Percentiles rank a stretch among this genome's conserved stretches.
phyloP scores from a whole-genome alignment of 345 rosid species.

The Sisymbrium irio region DNA sequence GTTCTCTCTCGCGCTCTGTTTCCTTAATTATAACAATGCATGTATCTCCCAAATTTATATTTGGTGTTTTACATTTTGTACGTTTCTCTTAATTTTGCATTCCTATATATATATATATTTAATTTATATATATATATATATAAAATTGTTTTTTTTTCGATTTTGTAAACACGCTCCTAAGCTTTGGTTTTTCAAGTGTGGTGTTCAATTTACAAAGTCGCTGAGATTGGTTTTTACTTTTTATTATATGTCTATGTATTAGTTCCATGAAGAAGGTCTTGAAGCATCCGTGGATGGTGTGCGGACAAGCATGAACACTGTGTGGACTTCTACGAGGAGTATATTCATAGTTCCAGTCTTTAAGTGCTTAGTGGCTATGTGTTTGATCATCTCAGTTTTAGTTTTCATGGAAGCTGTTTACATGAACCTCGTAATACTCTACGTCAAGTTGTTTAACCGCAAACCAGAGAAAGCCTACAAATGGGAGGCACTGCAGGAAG shows the following conservation, averaged over 20 bases:
- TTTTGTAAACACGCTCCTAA: not conserved
- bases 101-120: not conserved
- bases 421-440: conserved; percentile 45
- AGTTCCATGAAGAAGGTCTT: conserved; percentile 9
- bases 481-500: conserved; percentile 42
- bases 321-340: conserved; percentile 34
- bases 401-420: conserved; percentile 43
- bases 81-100: not conserved
- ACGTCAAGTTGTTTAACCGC: conserved; percentile 37
- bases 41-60: not conserved
- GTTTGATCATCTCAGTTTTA: conserved; percentile 48
- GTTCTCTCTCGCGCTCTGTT: not conserved
- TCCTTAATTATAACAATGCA: not conserved
- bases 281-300: conserved; percentile 1
- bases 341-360: conserved; percentile 39
- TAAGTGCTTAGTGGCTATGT: conserved; percentile 31
- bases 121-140: not conserved
- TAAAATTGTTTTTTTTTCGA: too few relatives aligned
- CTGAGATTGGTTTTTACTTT: not conserved
- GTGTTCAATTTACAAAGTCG: not conserved
- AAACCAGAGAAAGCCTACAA: conserved; percentile 41
- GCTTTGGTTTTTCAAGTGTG: not conserved
- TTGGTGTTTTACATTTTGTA: not conserved
- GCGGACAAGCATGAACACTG: conserved; percentile 10
- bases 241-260: not conserved